Base-by-base conservation (phyloP, 2,329 filamentous ascomycete genomes). In the Fusarium pseudonygamai region DNA sequence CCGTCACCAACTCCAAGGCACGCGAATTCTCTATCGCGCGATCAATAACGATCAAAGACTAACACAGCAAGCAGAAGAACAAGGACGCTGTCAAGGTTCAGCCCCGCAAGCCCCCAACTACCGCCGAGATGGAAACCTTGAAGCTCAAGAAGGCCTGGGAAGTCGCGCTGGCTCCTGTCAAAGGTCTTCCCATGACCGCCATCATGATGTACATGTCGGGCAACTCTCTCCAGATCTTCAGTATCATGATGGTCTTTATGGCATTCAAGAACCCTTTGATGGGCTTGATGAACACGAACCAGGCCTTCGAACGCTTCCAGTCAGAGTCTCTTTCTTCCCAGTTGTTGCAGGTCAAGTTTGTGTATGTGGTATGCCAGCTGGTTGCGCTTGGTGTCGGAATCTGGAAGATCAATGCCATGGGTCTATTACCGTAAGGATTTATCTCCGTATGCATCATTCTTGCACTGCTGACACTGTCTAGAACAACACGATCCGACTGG, bases 141-240 rank as follows among this genome's bases (percentile, higher is more conserved):
- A 98, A 98, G 87, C 86, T 99, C 78, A 99, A 99, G 85, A 99
- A 99, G 83, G 96, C 96, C 1, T 99, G 96, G 96, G 96, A 99
- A 83, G 90, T 99, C 49, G 96, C 96, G 46, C 90, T 99, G 53
- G 96, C 93, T 5, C 96, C 96, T 2, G 92, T 96, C 71, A 99
- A 99, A 86, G 92, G 93, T 81, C 87, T 99, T 52, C 96, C 96
- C 66, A 99, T 99, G 96, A 98, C 97, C 64, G 95, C 92, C 72
- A 96, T 99, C 82, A 98, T 98, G 92, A 98, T 98, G 95, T 99
- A 99, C 88, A 99, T 99, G 96, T 97, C 96, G 37, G 96, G 96
- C 79, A 99, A 98, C 85, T 95, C 94, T 70, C 90, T 99, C 52
- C 96, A 99, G 82, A 98, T 99, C 75, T 99, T 99, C 87, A 97